Base-by-base conservation (phyloP, 805 yeast genomes). In the Metschnikowia picachoensis region DNA sequence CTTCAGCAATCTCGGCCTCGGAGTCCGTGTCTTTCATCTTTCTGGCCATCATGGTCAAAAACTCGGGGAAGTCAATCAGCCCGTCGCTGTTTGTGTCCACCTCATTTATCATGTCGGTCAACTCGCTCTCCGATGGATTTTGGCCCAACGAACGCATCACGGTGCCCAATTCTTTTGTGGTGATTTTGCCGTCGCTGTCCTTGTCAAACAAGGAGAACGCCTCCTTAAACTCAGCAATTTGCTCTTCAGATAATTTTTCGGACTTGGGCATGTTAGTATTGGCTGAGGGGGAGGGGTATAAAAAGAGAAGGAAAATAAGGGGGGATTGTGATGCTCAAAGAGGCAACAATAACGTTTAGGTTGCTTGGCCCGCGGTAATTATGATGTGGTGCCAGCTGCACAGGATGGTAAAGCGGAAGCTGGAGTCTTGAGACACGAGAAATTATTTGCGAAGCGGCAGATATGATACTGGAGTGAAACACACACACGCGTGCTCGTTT, bases 101-200 rank as follows among this genome's bases (percentile, higher is more conserved):
- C 71, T 94, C 99, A 67, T 92, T 92, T 76, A 94, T 88, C 85
- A 94, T 83, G 66, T 94, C 99, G 46, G 94, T 87, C 60, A 94
- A 85, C 69, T 94, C 99, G 55, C 90, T 83, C 68, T 94, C 98
- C 41, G 95, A 83, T 32, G 99, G 99, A 61, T 92, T 92, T 69
- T 90, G 94, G 43, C 99, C 99, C 62, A 94, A 77, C n/a, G 97
- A 88, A 73, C 99, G 85, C 99, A 94, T 94, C 43, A 94, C 99
- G 4, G 97, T 90, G 55, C 98, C 97, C 57, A 94, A 78, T 72
- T 94, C 99, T 62, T 87, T 80, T 58, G 97, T 87, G 48, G 97
- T 89, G 74, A 94, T 94, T 64, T 89, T 88, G 56, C 99, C 99
- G 69, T 91, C 97, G 62, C 91, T 86, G 67, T 94, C 96, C 67